Percentiles rank a stretch among this genome's conserved stretches.
Evolutionary conservation across 306 rosid species (phyloP).

Genomic region (Citrullus colocynthis): DNA sequence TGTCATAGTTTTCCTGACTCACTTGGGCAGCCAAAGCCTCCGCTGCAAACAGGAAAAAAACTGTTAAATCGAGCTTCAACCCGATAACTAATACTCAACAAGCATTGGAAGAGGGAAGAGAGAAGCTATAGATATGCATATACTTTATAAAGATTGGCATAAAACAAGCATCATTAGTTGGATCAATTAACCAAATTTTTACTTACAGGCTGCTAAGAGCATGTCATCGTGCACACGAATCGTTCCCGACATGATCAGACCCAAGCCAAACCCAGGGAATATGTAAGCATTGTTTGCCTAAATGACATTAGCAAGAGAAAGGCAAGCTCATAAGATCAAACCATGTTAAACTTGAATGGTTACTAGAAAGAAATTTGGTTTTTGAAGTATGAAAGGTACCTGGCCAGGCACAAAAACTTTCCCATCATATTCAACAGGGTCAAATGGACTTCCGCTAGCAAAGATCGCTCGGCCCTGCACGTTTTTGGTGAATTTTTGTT

Average conservation of each 20-base stretch:
- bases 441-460: constrained; percentile 95
- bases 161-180: neutral
- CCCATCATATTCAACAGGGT: constrained; percentile 55
- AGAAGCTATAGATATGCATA: neutral
- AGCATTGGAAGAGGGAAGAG: neutral
- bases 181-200: neutral
- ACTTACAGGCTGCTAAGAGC: constrained; percentile 97
- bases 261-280: constrained; percentile 91
- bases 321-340: constrained; percentile 15
- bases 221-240: constrained; percentile 84
- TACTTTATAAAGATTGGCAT: neutral
- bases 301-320: constrained; percentile 13
- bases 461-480: constrained; percentile 74
- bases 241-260: constrained; percentile 90
- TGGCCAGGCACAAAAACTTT: constrained; percentile 81
- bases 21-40: constrained; percentile 88
- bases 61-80: neutral
- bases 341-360: neutral
- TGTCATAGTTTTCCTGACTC: constrained; percentile 54
- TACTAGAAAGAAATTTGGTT: neutral
- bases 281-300: constrained; percentile 98
- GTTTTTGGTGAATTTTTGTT: neutral
- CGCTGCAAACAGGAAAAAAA: constrained; percentile 34
- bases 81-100: neutral
- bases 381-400: constrained; percentile 29